Evolutionary conservation across 2,329 filamentous ascomycete species (phyloP).

Genomic region (Paecilomyces niveus): DNA sequence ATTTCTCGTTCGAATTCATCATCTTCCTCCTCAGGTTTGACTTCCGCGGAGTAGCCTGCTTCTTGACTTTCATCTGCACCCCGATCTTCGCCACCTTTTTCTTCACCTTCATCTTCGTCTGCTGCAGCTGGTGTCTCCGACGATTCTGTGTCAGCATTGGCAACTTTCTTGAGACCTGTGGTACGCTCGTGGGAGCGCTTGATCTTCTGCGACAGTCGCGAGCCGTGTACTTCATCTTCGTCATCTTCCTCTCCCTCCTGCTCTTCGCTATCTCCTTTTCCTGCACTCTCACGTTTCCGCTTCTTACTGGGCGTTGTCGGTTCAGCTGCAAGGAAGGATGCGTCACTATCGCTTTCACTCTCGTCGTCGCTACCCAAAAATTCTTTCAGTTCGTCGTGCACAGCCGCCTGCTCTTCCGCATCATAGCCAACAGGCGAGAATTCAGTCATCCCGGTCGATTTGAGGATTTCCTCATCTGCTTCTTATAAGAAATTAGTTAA

Average conservation of each 20-base stretch:
- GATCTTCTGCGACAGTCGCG: conserved; percentile 32
- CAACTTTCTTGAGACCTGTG: conserved; percentile 31
- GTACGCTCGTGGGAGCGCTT: conserved; percentile 35
- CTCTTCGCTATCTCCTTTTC: conserved; percentile 23
- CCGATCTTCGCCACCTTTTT: conserved; percentile 13
- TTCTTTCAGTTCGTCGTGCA: conserved; percentile 67
- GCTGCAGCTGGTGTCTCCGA: conserved; percentile 3
- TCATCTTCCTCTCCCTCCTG: conserved; percentile 24
- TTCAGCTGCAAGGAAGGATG: conserved; percentile 14
- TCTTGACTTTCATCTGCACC: conserved; percentile 10
- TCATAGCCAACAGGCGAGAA: conserved; percentile 49
- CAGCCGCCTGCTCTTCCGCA: conserved; percentile 55
- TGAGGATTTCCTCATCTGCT: conserved; percentile 42
- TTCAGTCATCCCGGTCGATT: conserved; percentile 44
- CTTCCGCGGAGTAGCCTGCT: conserved; percentile 17
- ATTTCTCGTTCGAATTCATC: conserved; percentile 48
- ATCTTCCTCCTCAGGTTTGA: conserved; percentile 33
- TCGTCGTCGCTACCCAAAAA: conserved; percentile 53
- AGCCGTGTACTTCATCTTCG: conserved; percentile 30
- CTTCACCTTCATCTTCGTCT: conserved; percentile 18
- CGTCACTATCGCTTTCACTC: conserved; percentile 46
- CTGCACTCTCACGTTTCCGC: conserved; percentile 27
- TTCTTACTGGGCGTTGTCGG: conserved; percentile 20
- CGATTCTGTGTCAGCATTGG: conserved; percentile 17
- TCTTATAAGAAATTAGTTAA: conserved; percentile 25